phyloP scores from a whole-genome alignment of 73 alveolate genomes.

The Symbiodinium pilosum region DNA sequence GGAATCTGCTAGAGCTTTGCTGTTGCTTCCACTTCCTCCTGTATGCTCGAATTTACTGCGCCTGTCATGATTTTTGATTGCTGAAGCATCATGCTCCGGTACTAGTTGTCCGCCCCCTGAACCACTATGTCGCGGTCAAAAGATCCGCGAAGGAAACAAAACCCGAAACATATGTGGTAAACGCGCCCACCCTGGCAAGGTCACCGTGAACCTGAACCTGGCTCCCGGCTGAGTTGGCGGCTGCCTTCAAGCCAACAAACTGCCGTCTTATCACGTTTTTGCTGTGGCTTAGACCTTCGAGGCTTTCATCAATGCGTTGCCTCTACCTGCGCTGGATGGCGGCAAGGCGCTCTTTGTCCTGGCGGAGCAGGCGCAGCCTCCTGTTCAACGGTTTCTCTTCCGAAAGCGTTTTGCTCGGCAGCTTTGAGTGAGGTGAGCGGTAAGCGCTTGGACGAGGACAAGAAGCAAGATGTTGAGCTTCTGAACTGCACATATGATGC shows the following conservation, averaged over 20 bases:
- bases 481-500: not conserved
- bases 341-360: slow-evolving; percentile 81
- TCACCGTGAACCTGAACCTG: slow-evolving; percentile 75
- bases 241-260: too few relatives aligned
- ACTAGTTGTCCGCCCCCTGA: too few relatives aligned
- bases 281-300: not conserved
- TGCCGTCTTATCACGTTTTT: not conserved
- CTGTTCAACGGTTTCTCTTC: not conserved
- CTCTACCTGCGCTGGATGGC: slow-evolving; percentile 82
- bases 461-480: slow-evolving; percentile 70
- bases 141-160: too few relatives aligned
- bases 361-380: slow-evolving; percentile 46
- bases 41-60: too few relatives aligned
- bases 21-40: too few relatives aligned
- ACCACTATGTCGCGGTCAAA: too few relatives aligned
- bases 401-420: not conserved
- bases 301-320: slow-evolving; percentile 91
- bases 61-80: too few relatives aligned
- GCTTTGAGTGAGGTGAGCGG: slow-evolving; percentile 25
- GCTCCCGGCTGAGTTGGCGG: not conserved
- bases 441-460: slow-evolving; percentile 56
- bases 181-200: not conserved
- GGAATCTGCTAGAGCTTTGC: too few relatives aligned
- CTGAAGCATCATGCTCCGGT: too few relatives aligned
- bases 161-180: too few relatives aligned